Percentiles rank a stretch among this genome's conserved stretches.
These are phyloP conservation scores for Cinnamomum micranthum DNA, from an alignment of 164 flowering plant genomes.

Conservation along the genomic window DNA sequence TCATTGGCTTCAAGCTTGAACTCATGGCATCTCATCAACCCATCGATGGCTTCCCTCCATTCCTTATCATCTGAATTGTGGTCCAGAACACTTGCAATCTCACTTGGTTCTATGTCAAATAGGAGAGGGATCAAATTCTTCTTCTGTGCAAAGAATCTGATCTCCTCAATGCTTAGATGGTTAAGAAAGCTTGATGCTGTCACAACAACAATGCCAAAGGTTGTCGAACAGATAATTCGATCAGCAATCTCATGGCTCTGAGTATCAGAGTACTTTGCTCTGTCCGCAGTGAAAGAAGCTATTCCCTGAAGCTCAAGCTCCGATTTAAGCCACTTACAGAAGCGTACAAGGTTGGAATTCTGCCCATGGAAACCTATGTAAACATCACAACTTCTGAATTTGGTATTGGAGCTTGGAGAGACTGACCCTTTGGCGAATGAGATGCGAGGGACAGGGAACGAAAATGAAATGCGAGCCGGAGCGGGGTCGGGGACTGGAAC, in stretches of 20 bases:
- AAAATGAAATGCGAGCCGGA: conserved; percentile 70
- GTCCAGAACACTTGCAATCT: conserved; percentile 37
- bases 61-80: conserved; percentile 55
- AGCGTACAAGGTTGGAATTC: conserved; percentile 51
- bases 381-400: conserved; percentile 89
- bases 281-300: conserved; percentile 81
- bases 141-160: conserved; percentile 82
- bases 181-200: conserved; percentile 46
- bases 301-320: conserved; percentile 89
- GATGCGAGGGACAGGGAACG: conserved; percentile 76
- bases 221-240: conserved; percentile 71
- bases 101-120: conserved; percentile 43
- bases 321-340: conserved; percentile 89
- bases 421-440: conserved; percentile 66
- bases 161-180: conserved; percentile 63
- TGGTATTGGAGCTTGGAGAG: conserved; percentile 62
- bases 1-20: conserved; percentile 65
- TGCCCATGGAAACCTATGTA: conserved; percentile 86
- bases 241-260: conserved; percentile 95
- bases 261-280: conserved; percentile 68
- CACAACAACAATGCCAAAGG: conserved; percentile 66
- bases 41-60: conserved; percentile 66
- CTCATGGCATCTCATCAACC: conserved; percentile 54
- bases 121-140: conserved; percentile 77
- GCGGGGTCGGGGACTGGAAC: conserved; percentile 41